These are phyloP conservation scores for Rubus parviflorus DNA, from an alignment of 306 rosid species.

Conservation along the genomic window DNA sequence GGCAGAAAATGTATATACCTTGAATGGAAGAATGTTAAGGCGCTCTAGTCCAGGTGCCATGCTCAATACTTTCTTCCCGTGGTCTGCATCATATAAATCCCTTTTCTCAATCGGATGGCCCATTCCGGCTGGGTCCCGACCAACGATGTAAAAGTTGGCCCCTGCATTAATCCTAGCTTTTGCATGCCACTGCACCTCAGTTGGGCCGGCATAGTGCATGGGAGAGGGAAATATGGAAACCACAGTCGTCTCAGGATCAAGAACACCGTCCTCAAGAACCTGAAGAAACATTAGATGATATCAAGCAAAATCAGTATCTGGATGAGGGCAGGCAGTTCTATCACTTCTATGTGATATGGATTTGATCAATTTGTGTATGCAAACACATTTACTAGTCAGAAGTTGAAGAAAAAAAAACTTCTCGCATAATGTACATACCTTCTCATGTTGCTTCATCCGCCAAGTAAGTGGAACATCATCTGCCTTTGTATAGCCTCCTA, in stretches of 20 bases:
- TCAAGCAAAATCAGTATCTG: slow-evolving; percentile 8
- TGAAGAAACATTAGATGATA: slow-evolving; percentile 23
- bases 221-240: slow-evolving; percentile 99
- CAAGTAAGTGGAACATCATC: slow-evolving; percentile 96
- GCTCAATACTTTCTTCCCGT: slow-evolving; percentile 94
- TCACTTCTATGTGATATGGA: not conserved
- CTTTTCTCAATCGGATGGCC: slow-evolving; percentile 87
- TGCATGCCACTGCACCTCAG: slow-evolving; percentile 99
- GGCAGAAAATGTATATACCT: slow-evolving; percentile 43
- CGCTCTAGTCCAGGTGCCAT: slow-evolving; percentile 99
- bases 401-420: not conserved
- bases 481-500: slow-evolving; percentile 96
- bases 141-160: slow-evolving; percentile 96
- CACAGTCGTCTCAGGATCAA: slow-evolving; percentile 96
- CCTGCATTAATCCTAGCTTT: slow-evolving; percentile 99
- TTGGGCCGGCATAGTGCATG: slow-evolving; percentile 99
- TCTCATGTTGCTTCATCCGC: slow-evolving; percentile 98
- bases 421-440: slow-evolving; percentile 40
- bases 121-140: slow-evolving; percentile 99
- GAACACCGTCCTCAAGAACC: slow-evolving; percentile 99
- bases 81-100: slow-evolving; percentile 96
- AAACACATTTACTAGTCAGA: not conserved
- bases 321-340: not conserved
- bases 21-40: slow-evolving; percentile 95
- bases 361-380: not conserved